Evolutionary conservation across 768 basidiomycete species (phyloP), one percentile per base, ranked within the genome.

Genomic region (Imleria badia): DNA sequence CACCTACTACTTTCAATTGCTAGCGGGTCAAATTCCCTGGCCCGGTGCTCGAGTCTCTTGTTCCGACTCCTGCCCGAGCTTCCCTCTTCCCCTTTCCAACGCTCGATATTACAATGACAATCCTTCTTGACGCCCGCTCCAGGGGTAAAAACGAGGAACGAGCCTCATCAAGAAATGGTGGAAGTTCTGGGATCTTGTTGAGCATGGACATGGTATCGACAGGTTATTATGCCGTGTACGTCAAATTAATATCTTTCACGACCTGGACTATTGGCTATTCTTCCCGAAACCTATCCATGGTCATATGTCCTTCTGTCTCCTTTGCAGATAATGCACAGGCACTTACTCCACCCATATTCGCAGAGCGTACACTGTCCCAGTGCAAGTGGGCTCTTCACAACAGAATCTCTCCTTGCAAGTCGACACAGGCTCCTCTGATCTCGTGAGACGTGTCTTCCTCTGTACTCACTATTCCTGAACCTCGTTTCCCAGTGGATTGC

Each of bases 341-440:
- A 22, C 40, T 55, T 38, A 57, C 52, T 40, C 45, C 2, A 12
- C 33, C 29, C 11, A 39, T 51, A 44, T 48, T 34, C 40, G 2
- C 61, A 91, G 89, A 26, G 76, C 81, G 6, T 91, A 91, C 65
- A 84, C 84, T 3, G 68, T 89, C n/a, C 75, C 82, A 5, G 72
- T 87, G 6, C 69, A 63, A 19, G 73, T 89, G 22, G 88, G 89
- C 12, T 49, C 67, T 8, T 69, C 65, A 10, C 64, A 64, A 31
- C 79, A 86, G 51, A 77, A 76, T 22, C 70, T 87, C 22, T 83
- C 80, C 7, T 71, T 91, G 3, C 89, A 91, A 64, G 79, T 92
- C 35, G 90, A 93, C 61, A 89, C 87, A 0, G 91, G 91, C 29
- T 91, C 91, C 0, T 88, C 88, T 0, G 90, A 93, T 72, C 75